Base-by-base conservation (phyloP, 768 basidiomycete genomes). In the Mycena capillaripes region DNA sequence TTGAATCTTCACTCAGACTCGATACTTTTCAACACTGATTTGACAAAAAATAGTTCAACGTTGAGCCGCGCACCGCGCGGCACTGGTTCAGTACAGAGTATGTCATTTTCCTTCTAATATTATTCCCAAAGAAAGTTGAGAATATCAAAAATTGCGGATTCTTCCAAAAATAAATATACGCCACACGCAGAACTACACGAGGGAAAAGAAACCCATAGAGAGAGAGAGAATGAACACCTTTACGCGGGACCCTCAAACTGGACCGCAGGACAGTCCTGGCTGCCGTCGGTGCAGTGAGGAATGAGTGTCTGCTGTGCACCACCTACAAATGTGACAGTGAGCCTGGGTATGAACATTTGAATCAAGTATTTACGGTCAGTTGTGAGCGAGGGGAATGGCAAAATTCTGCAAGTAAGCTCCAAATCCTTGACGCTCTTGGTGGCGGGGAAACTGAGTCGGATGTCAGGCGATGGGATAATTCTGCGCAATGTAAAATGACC, bases 231-330 rank as follows among this genome's bases (percentile, higher is more conserved):
- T n/a, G n/a, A n/a, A n/a, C n/a, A n/a, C n/a, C n/a, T 38, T 38
- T 38, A 44, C 4, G 63, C 63, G 7, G 65, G 65, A 10, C 65
- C 65, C 0, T 36, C n/a, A 55, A 57, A 56, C n/a, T 66, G 53
- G 7, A 66, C 42, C 0, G 40, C 19, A 8, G 55, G 40, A 55
- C 65, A 66, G 65, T 46, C 7, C 55, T 66, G 65, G 2, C 53
- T 34, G 2, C 65, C 65, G 27, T 56, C 38, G 6, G 40, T 2
- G 53, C 65, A 66, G 29, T 66, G 65, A 14, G 65, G 65, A 29
- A 66, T 66, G 16, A 66, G 65, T 19, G 53, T 46, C 40, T 66
- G 29, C 23, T 44, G 12, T 2, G 65, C 65, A 23, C 65, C 65
- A 32, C 23, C 63, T 60, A 25, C 3, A 44, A 21, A 42, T 50